Conservation (phyloP, 2,329 filamentous ascomycete species). For the Raffaelea arxii region DNA sequence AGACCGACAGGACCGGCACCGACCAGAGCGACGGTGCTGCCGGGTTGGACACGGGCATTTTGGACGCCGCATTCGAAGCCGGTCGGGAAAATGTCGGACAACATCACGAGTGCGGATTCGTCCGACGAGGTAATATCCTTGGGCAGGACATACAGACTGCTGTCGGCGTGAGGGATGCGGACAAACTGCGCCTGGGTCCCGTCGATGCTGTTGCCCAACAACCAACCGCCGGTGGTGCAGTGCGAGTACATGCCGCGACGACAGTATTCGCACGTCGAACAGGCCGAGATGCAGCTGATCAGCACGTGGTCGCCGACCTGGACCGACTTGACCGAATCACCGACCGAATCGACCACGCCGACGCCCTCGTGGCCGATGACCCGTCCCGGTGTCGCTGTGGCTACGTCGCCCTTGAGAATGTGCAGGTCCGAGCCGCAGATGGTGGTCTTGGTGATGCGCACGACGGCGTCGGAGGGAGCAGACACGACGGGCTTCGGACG, state of each 20-base stretch:
- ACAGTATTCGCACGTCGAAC: constrained; percentile 41
- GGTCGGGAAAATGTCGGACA: constrained; percentile 48
- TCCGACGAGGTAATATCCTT: constrained; percentile 22
- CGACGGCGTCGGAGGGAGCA: constrained; percentile 35
- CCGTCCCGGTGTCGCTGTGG: constrained; percentile 32
- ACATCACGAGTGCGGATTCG: constrained; percentile 33
- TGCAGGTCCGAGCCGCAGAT: constrained; percentile 48
- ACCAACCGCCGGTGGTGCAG: constrained; percentile 44
- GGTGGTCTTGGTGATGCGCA: constrained; percentile 36
- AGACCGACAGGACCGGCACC: constrained; percentile 47
- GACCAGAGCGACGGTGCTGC: constrained; percentile 41
- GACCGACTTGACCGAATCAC: constrained; percentile 34
- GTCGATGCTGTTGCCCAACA: constrained; percentile 40
- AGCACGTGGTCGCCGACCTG: constrained; percentile 41
- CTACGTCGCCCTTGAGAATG: constrained; percentile 43
- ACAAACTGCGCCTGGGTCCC: constrained; percentile 50
- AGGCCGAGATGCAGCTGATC: constrained; percentile 40
- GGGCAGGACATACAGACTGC: constrained; percentile 35
- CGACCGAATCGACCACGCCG: constrained; percentile 34
- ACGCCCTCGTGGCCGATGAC: constrained; percentile 46
- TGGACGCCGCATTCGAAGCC: constrained; percentile 44
- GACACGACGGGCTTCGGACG: constrained; percentile 30
- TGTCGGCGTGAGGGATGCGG: constrained; percentile 38
- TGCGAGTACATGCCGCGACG: constrained; percentile 40
- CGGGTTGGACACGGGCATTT: constrained; percentile 40